Conservation (phyloP, 495 filamentous ascomycete genomes). For the Lichenothelia convexa region DNA sequence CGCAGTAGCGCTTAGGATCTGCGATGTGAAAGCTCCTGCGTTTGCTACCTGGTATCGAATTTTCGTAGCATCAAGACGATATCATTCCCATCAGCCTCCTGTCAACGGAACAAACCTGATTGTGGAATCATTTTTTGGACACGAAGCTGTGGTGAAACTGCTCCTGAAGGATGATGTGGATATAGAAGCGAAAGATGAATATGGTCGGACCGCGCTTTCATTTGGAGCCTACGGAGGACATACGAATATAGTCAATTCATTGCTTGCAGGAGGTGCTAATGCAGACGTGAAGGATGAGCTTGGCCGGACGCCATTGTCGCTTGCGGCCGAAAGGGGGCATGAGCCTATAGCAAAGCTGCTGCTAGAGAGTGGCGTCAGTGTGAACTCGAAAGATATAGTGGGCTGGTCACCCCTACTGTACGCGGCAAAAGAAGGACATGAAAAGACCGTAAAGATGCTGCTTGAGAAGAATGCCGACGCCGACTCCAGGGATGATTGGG, state of each 20-base stretch:
- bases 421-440: not conserved
- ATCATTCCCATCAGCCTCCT: too few relatives aligned
- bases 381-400: not conserved
- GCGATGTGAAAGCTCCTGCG: too few relatives aligned
- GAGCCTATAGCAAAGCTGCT: not conserved
- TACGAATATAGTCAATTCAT: not conserved
- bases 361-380: not conserved
- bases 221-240: not conserved
- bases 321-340: not conserved
- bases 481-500: too few relatives aligned
- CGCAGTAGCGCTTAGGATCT: too few relatives aligned
- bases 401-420: not conserved
- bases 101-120: not conserved
- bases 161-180: not conserved
- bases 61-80: too few relatives aligned
- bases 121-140: not conserved
- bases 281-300: not conserved
- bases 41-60: too few relatives aligned
- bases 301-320: not conserved
- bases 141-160: constrained; percentile 1
- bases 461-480: too few relatives aligned
- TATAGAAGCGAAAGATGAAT: not conserved
- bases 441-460: not conserved
- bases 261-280: not conserved
- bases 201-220: not conserved